Percentiles rank a stretch among this genome's conserved stretches.
Evolutionary conservation across 179 eudicot species (phyloP).

Genomic region (Amaranthus tricolor): DNA sequence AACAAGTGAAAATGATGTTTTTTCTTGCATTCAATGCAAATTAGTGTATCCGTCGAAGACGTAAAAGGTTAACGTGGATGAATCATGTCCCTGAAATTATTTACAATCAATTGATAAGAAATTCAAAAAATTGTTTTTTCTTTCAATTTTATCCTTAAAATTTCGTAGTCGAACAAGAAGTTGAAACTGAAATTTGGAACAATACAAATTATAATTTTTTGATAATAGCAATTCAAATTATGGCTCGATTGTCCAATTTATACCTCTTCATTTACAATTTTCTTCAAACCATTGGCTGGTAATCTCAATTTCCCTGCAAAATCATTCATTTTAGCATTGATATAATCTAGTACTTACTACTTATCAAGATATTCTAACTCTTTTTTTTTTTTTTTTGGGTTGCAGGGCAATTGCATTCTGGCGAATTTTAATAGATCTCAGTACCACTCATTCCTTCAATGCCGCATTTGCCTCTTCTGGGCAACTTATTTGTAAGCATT

Average conservation of each 20-base stretch:
- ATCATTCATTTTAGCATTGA: not conserved
- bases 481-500: conserved; percentile 52
- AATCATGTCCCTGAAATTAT: no score
- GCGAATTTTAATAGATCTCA: conserved; percentile 35
- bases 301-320: conserved; percentile 20
- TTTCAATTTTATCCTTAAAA: no score
- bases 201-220: no score
- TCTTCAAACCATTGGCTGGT: conserved; percentile 77
- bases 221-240: not conserved
- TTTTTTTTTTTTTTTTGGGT: not conserved
- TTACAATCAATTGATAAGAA: no score
- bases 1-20: no score
- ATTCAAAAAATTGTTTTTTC: no score
- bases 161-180: no score
- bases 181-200: no score
- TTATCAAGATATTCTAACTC: no score
- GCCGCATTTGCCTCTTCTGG: conserved; percentile 67
- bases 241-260: conserved; percentile 40
- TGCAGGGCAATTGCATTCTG: conserved; percentile 57
- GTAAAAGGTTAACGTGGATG: no score
- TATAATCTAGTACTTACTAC: not conserved
- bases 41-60: no score
- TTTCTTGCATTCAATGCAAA: no score
- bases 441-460: conserved; percentile 39
- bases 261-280: conserved; percentile 76